These are phyloP conservation scores for Acer yangbiense DNA, from an alignment of 345 rosid species.

Conservation along the genomic window DNA sequence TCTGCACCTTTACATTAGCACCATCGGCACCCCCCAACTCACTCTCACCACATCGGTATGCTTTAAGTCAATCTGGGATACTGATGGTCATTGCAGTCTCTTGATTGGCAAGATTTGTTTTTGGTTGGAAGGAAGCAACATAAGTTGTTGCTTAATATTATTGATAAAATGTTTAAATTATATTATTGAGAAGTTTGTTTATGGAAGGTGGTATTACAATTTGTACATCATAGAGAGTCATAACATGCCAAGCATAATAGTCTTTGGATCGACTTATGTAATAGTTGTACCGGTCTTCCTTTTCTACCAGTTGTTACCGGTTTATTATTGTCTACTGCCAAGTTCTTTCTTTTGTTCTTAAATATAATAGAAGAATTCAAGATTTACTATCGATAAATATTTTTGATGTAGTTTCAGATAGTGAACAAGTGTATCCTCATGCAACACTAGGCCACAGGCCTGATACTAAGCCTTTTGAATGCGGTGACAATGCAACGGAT, in stretches of 20 bases:
- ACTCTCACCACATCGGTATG: neutral
- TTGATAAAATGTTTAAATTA: neutral
- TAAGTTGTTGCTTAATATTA: neutral
- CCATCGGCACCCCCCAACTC: neutral
- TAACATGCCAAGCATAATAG: neutral
- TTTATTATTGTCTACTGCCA: conserved; percentile 1
- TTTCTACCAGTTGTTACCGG: conserved; percentile 1
- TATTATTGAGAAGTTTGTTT: neutral
- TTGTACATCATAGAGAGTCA: neutral
- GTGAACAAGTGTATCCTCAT: conserved; percentile 42
- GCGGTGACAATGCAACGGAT: conserved; percentile 33
- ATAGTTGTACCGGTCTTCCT: neutral
- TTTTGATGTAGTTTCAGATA: conserved; percentile 46
- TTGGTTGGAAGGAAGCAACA: neutral
- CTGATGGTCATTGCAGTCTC: neutral
- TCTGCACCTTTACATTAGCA: neutral
- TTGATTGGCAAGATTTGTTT: neutral
- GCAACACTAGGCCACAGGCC: conserved; percentile 37
- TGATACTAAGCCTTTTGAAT: conserved; percentile 36
- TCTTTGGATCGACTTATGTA: neutral
- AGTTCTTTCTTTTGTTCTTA: neutral
- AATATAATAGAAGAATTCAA: neutral
- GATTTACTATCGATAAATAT: conserved; percentile 10
- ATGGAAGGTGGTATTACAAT: neutral
- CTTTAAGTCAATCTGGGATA: neutral